phyloP scores from a whole-genome alignment of 805 yeast genomes.

The Grigorovia humatica region DNA sequence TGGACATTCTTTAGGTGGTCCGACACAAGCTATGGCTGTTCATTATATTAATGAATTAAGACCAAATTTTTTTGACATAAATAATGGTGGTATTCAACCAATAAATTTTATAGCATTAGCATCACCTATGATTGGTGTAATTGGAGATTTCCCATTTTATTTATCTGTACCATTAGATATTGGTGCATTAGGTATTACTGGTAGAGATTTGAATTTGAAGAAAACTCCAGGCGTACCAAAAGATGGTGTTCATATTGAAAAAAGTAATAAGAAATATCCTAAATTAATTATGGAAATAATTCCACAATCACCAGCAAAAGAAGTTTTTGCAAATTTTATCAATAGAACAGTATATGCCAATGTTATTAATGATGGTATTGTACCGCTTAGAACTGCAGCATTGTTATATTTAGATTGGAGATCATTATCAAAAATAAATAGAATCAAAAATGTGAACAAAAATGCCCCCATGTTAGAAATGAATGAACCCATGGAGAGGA shows the following conservation, averaged over 20 bases:
- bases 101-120: constrained; percentile 76
- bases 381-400: constrained; percentile 85
- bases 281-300: constrained; percentile 62
- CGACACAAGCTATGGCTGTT: constrained; percentile 82
- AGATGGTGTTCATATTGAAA: constrained; percentile 17
- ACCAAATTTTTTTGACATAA: constrained; percentile 54
- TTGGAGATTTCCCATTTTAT: constrained; percentile 78
- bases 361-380: constrained; percentile 87
- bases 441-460: constrained; percentile 19
- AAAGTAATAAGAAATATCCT: constrained; percentile 6
- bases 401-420: constrained; percentile 77
- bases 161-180: constrained; percentile 75
- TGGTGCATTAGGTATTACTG: constrained; percentile 88
- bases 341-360: constrained; percentile 83
- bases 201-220: constrained; percentile 74
- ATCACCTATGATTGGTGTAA: constrained; percentile 79
- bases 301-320: constrained; percentile 59
- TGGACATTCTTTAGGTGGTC: constrained; percentile 92
- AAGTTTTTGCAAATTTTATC: constrained; percentile 49
- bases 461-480: not conserved
- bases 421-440: constrained; percentile 47
- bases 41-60: constrained; percentile 54
- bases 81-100: constrained; percentile 40
- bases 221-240: constrained; percentile 27
- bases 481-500: not conserved